These are phyloP conservation scores for Chernovozyma sophiae-reginae DNA, from an alignment of 1,139 yeast genomes.

Conservation along the genomic window DNA sequence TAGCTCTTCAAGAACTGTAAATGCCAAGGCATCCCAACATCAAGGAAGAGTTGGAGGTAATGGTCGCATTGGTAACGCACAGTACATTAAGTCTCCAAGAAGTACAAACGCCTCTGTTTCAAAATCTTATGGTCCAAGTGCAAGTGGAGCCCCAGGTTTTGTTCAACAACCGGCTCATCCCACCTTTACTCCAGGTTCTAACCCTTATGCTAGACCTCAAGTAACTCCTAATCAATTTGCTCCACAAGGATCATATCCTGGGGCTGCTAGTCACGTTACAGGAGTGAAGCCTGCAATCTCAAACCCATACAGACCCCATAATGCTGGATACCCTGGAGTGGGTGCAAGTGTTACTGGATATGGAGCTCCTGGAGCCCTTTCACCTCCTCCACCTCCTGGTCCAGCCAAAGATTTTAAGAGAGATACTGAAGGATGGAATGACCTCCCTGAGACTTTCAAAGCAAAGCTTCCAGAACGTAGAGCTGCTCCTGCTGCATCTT, in stretches of 20 bases:
- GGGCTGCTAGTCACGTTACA: slow-evolving; percentile 4
- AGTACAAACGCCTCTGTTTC: slow-evolving; percentile 1
- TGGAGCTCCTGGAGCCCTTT: not conserved
- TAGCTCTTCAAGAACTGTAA: slow-evolving; percentile 6
- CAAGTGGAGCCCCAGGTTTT: slow-evolving; percentile 8
- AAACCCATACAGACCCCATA: slow-evolving; percentile 20
- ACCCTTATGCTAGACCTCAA: slow-evolving; percentile 18
- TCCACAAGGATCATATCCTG: slow-evolving; percentile 16
- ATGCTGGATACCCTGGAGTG: slow-evolving; percentile 12
- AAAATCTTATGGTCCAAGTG: slow-evolving; percentile 5
- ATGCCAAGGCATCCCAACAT: slow-evolving; percentile 5
- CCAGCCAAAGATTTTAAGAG: slow-evolving; percentile 40
- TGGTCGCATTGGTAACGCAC: slow-evolving; percentile 10
- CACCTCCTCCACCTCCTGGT: slow-evolving; percentile 31
- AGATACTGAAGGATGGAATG: slow-evolving; percentile 91
- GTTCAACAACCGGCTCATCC: slow-evolving; percentile 11
- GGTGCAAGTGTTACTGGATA: not conserved
- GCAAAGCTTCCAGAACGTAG: slow-evolving; percentile 46
- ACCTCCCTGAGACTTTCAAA: slow-evolving; percentile 71
- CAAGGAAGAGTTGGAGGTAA: slow-evolving; percentile 1
- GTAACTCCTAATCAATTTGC: slow-evolving; percentile 24
- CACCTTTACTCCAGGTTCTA: slow-evolving; percentile 14
- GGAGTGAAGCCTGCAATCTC: slow-evolving; percentile 5
- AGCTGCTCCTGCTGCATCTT: slow-evolving; percentile 37
- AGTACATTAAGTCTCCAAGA: slow-evolving; percentile 13